These are phyloP conservation scores for Catharanthus roseus DNA, from an alignment of 257 asterid genomes.

Conservation along the genomic window DNA sequence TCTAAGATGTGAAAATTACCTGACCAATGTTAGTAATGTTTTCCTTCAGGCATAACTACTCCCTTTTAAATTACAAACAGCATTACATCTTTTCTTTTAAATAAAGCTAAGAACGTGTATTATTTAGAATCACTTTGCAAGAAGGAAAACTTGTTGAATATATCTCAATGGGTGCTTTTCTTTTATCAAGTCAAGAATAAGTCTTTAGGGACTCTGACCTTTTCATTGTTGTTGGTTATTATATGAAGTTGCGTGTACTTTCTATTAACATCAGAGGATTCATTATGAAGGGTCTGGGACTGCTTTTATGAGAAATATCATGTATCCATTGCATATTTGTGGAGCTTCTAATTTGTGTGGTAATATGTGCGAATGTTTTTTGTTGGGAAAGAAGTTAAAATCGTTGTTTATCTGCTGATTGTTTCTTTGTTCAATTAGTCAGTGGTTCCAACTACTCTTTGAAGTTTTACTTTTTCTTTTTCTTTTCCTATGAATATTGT, in stretches of 20 bases:
- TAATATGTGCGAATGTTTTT: neutral
- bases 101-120: too few relatives aligned
- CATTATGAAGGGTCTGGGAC: neutral
- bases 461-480: too few relatives aligned
- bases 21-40: neutral
- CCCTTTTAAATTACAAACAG: neutral
- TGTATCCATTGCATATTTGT: neutral
- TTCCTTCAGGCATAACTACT: neutral
- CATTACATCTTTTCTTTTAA: too few relatives aligned
- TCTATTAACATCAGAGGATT: neutral
- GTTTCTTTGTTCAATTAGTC: neutral
- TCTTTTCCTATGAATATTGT: neutral
- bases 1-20: neutral
- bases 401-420: neutral
- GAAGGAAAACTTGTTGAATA: neutral
- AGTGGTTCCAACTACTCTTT: neutral
- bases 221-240: neutral
- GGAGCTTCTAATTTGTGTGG: neutral
- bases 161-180: neutral
- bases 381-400: neutral
- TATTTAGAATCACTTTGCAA: neutral
- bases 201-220: neutral
- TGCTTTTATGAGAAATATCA: neutral
- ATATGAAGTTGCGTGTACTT: neutral
- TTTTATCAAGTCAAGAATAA: neutral